phyloP scores from a whole-genome alignment of 768 basidiomycete species.

The Symmetrospora coprosmae region DNA sequence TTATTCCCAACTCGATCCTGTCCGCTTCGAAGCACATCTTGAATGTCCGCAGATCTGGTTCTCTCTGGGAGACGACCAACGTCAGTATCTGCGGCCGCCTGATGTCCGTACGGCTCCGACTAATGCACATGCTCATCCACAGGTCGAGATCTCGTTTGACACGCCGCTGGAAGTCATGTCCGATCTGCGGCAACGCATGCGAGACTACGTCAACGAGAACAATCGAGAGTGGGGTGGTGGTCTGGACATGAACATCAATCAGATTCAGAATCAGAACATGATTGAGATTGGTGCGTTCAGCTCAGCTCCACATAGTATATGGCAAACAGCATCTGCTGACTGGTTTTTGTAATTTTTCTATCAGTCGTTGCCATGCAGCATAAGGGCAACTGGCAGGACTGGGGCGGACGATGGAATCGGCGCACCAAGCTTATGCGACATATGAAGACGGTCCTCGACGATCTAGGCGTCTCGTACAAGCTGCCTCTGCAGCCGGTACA shows the following conservation, averaged over 20 bases:
- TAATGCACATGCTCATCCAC: constrained; percentile 44
- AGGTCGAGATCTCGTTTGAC: constrained; percentile 53
- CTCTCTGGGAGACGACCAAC: constrained; percentile 42
- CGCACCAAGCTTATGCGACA: constrained; percentile 63
- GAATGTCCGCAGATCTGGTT: constrained; percentile 59
- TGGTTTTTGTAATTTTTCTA: too few relatives aligned
- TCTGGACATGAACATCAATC: constrained; percentile 44
- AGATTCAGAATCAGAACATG: constrained; percentile 63
- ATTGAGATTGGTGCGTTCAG: too few relatives aligned
- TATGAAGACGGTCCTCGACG: constrained; percentile 56
- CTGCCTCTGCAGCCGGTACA: constrained; percentile 58
- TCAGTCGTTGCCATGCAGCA: constrained; percentile 61
- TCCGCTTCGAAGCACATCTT: constrained; percentile 60
- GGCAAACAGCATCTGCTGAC: too few relatives aligned
- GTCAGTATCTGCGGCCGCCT: neutral
- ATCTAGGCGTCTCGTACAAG: constrained; percentile 56
- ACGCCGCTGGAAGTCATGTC: constrained; percentile 59
- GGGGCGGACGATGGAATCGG: constrained; percentile 64
- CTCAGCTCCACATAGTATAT: too few relatives aligned
- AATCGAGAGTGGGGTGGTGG: constrained; percentile 51
- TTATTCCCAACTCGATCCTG: constrained; percentile 61
- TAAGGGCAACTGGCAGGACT: constrained; percentile 72
- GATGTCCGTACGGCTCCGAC: neutral
- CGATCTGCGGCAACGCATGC: constrained; percentile 49
- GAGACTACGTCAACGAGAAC: constrained; percentile 50